These are phyloP conservation scores for Gaeumannomyces tritici DNA, from an alignment of 2,329 filamentous ascomycete genomes.

Conservation along the genomic window DNA sequence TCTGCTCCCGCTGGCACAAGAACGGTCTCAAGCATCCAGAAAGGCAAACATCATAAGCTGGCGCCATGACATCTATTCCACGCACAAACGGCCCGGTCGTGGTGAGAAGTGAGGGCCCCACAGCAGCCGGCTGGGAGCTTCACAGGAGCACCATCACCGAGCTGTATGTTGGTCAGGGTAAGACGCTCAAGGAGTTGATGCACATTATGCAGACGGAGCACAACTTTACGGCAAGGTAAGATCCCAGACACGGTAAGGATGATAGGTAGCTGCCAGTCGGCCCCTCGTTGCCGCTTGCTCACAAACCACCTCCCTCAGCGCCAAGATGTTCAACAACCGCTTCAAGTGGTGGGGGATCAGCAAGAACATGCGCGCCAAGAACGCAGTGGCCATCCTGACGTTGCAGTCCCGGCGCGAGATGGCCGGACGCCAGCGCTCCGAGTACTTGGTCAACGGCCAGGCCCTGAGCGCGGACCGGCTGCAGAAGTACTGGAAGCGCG, in stretches of 20 bases:
- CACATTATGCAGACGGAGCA: background rate
- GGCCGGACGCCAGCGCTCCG: background rate
- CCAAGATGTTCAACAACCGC: conserved; percentile 2
- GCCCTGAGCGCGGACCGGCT: background rate
- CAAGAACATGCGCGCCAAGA: conserved; percentile 1
- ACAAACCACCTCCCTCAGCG: background rate
- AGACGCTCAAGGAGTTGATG: conserved; percentile 1
- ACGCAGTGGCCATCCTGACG: background rate
- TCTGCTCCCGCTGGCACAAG: too few species aligned
- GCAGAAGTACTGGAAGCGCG: background rate
- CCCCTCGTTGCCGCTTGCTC: too few species aligned
- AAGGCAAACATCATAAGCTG: too few species aligned
- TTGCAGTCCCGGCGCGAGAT: background rate
- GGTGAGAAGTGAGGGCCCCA: background rate
- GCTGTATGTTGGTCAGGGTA: background rate
- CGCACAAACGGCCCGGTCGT: too few species aligned
- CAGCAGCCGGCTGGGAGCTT: background rate
- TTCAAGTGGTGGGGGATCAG: background rate
- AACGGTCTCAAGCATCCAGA: too few species aligned
- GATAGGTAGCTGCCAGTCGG: too few species aligned
- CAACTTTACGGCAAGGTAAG: background rate
- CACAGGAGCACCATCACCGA: conserved; percentile 2
- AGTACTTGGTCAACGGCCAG: background rate
- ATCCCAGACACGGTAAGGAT: too few species aligned
- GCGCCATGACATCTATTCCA: too few species aligned